Evolutionary conservation across 371 early-diverging fungal genomes (phyloP), one percentile per base, ranked within the genome.

Genomic region (Parasitella parasitica): DNA sequence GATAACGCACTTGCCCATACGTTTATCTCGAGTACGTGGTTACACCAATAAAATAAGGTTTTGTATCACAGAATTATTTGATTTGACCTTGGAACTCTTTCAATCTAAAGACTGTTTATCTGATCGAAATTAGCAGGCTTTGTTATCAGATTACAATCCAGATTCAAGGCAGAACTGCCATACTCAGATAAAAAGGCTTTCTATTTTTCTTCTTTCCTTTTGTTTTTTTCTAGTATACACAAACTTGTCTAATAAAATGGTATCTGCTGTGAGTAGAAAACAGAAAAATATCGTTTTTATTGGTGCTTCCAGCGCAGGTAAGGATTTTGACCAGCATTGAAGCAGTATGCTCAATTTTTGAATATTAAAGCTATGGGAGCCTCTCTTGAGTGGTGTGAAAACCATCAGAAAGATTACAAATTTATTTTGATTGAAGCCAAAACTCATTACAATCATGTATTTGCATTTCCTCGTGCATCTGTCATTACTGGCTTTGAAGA

Each of bases 401-500:
- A 69, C 7, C 71, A 81, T 26, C 69, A 73, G 0, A 57, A 75
- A 18, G 66, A 70, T 32, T 81, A 86, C 54, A 80, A 84, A 11
- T 30, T 88, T 9, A 73, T 88, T 61, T 38, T 86, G 41, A 84
- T 88, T 57, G 88, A 88, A 68, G 71, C 65, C 51, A 84, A 79
- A 54, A 75, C 76, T 7, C 86, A 88, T 59, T 80, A 73, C 39
- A 86, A 88, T 41, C 84, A 83, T 72, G 84, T 85, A 39, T 88
- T 83, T 69, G 86, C 84, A 3, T 88, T 86, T 58, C 86, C 86
- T 30, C 84, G 88, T 6, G 88, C 88, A 4, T 59, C 73, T 48
- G 86, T 84, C 32, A 73, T 78, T 13, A 9, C 71, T n/a, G 88
- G 84, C 9, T 84, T 86, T 69, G 88, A 88, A 61, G 66, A 80